Evolutionary conservation across 495 filamentous ascomycete genomes (phyloP), one percentile per base, ranked within the genome.

Genomic region (Niebla homalea): DNA sequence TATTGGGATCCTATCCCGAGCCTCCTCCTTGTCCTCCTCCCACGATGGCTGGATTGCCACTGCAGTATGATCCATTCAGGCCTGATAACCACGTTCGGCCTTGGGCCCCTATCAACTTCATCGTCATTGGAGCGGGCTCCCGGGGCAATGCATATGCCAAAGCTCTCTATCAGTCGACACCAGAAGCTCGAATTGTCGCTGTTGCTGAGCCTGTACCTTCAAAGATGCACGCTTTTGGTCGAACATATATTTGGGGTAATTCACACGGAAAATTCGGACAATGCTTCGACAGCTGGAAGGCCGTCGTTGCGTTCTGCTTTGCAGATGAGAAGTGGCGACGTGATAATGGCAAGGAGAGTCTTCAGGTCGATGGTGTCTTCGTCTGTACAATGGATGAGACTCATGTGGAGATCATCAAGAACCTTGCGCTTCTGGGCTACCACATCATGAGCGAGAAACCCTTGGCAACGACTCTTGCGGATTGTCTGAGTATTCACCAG

Each of bases 361-460:
- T 14, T 68, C 23, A 90, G 97, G 72, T 95, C 1, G 86, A 94
- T 62, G 90, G 83, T 0, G 79, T 83, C 23, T 87, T 95, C 56
- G 76, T 98, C 37, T 94, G 89, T 61, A 87, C 89, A 1, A 71
- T 87, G 20, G 92, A 98, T 63, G 84, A 94, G 62, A 81, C 82
- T 56, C 92, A 98, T 63, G 76, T 75, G 5, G 85, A 85, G 47
- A 80, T 90, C n/a, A 73, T 92, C 20, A 65, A 76, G 14, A 81
- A 74, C 0, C 69, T 94, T 26, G 79, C 81, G 2, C 72, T 75
- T 2, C 69, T 93, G 0, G 69, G 75, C 5, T 64, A 92, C 22
- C 88, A 95, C 62, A 79, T 97, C 48, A 83, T 96, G 68, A 90
- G 88, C 69, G 93, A 98, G 70, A 98, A 98, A 64, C 92, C 92